Evolutionary conservation across 176 grass and related monocot species (phyloP), one percentile per base, ranked within the genome.

Genomic region (Hyparrhenia diplandra): DNA sequence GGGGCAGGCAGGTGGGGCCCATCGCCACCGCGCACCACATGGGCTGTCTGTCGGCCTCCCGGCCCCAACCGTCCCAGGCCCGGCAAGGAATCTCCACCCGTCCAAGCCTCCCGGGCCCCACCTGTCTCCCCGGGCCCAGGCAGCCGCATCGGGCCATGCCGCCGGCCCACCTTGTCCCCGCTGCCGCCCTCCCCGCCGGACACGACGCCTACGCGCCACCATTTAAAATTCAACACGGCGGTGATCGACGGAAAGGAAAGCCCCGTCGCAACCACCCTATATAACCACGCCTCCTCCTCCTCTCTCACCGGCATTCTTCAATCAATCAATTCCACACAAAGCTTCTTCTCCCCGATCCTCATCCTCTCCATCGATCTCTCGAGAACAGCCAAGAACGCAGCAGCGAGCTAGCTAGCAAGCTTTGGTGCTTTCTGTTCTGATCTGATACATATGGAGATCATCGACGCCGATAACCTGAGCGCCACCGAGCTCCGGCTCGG

Each of bases 401-500:
- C 46, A 49, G 27, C 57, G 8, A 20, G 10, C 25, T 1, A 37
- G 18, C 18, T n/a, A n/a, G n/a, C 24, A 59, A 16, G 37, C 40
- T 71, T 20, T 69, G 6, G n/a, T n/a, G n/a, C 12, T 46, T 21
- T 13, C 3, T 12, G 13, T 14, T 61, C n/a, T 0, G 21, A 23
- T 57, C 63, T 3, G 40, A 43, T 43, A 25, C 12, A 76, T 3
- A 76, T 83, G 79, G 88, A 88, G 69, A 45, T 69, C 18, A 84
- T 69, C 24, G 87, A 92, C 60, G 81, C 83, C 39, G 85, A 93
- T 6, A 93, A 63, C 93, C 80, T 89, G 72, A 88, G 83, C 40
- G 91, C 85, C 5, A 97, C 94, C 28, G 94, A 97, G 87, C 91
- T 97, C 47, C 90, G 91, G 76, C 89, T 97, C 11, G 94, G 94